phyloP scores from a whole-genome alignment of 345 rosid species.

The Alliaria petiolata region DNA sequence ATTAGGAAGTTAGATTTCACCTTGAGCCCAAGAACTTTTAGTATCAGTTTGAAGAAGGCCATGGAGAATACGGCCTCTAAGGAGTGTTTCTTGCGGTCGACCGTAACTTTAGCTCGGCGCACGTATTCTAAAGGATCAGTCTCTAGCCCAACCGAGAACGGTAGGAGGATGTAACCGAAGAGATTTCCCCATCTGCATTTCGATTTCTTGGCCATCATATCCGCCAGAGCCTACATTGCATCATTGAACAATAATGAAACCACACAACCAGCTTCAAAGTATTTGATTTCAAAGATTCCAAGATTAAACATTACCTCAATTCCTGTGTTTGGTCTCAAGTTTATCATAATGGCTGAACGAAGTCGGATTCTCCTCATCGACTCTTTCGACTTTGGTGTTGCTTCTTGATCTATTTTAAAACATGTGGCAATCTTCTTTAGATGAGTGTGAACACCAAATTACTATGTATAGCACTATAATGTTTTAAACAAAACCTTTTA shows the following conservation, averaged over 20 bases:
- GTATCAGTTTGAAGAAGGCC: constrained; percentile 30
- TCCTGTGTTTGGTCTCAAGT: constrained; percentile 53
- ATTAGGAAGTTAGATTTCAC: constrained; percentile 18
- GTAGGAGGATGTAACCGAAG: constrained; percentile 50
- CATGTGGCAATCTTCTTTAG: constrained; percentile 5
- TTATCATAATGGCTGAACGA: constrained; percentile 48
- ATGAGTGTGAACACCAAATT: neutral
- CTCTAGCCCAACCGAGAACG: constrained; percentile 38
- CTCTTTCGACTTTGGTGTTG: constrained; percentile 16
- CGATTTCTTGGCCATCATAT: constrained; percentile 51
- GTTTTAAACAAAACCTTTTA: constrained; percentile 8
- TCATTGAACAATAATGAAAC: neutral
- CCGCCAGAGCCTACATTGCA: constrained; percentile 43
- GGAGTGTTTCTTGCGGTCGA: constrained; percentile 55
- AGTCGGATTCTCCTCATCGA: constrained; percentile 39
- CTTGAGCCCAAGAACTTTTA: constrained; percentile 38
- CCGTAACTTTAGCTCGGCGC: constrained; percentile 44
- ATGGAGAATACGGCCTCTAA: constrained; percentile 50
- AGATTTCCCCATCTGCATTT: constrained; percentile 56
- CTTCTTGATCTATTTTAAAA: constrained; percentile 26
- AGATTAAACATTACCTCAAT: constrained; percentile 41
- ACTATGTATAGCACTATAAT: neutral
- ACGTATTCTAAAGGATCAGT: constrained; percentile 52
- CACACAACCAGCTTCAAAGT: neutral
- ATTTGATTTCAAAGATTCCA: neutral